phyloP scores from a whole-genome alignment of 2,329 filamentous ascomycete genomes.

The Cladophialophora psammophila region DNA sequence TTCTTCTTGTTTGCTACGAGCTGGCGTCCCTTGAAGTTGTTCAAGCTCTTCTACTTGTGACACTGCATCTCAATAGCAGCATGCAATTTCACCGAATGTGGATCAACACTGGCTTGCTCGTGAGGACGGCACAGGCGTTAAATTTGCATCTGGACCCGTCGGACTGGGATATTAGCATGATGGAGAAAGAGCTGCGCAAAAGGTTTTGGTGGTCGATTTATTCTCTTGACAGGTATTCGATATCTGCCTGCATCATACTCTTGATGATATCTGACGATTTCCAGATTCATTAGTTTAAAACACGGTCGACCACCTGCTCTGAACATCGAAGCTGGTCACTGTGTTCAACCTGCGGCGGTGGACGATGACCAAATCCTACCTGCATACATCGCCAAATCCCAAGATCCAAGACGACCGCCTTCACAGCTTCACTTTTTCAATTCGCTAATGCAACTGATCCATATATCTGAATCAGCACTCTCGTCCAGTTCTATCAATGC shows the following conservation, averaged over 20 bases:
- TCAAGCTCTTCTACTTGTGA: slow-evolving; percentile 17
- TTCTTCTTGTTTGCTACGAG: slow-evolving; percentile 17
- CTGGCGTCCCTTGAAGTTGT: slow-evolving; percentile 17
- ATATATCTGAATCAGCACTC: too few species aligned
- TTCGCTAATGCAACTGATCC: too few species aligned
- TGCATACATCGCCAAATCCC: too few species aligned
- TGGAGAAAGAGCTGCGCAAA: slow-evolving; percentile 16
- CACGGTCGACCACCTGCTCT: too few species aligned
- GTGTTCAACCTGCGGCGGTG: too few species aligned
- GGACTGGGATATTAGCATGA: slow-evolving; percentile 15
- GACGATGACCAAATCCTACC: too few species aligned
- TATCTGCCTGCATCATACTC: not conserved
- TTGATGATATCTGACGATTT: too few species aligned
- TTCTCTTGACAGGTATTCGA: slow-evolving; percentile 11
- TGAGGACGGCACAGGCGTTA: slow-evolving; percentile 13
- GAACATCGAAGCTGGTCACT: too few species aligned
- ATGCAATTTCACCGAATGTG: slow-evolving; percentile 21
- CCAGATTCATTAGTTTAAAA: too few species aligned
- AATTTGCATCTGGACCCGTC: slow-evolving; percentile 19
- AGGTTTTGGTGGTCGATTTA: slow-evolving; percentile 17
- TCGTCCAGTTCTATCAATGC: too few species aligned
- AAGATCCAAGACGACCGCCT: too few species aligned
- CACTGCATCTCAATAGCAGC: slow-evolving; percentile 18
- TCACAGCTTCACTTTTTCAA: too few species aligned
- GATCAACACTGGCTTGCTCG: slow-evolving; percentile 14